These are phyloP conservation scores for Penicillium sp. DNA, from an alignment of 2,329 filamentous ascomycete genomes.

Conservation along the genomic window DNA sequence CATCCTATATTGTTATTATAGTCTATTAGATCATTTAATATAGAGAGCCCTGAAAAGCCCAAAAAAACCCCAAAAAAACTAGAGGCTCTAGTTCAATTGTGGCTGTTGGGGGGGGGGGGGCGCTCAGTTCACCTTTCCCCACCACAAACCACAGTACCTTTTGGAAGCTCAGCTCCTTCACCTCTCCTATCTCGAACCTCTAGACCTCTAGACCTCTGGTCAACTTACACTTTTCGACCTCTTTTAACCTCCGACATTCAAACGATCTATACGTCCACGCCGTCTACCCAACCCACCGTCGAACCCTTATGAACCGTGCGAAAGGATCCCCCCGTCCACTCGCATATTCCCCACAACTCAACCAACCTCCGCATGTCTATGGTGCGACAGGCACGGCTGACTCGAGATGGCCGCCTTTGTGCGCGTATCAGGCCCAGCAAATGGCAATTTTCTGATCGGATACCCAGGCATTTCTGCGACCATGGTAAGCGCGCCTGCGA, in stretches of 20 bases:
- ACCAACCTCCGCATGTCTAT: conserved; percentile 36
- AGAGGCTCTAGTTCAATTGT: neutral
- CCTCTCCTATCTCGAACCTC: neutral
- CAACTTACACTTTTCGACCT: neutral
- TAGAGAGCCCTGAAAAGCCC: neutral
- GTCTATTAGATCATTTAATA: no score
- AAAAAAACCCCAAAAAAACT: neutral
- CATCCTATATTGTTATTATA: neutral
- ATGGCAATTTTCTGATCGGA: conserved; percentile 93
- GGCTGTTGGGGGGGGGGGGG: neutral
- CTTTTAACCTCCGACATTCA: neutral
- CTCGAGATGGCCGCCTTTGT: conserved; percentile 73
- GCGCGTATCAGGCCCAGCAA: conserved; percentile 94
- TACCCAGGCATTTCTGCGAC: conserved; percentile 98
- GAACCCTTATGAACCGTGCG: conserved; percentile 30
- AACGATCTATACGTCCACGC: neutral
- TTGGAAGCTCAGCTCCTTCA: conserved; percentile 11
- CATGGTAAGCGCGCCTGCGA: conserved; percentile 65
- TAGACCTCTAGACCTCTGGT: neutral
- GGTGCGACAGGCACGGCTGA: conserved; percentile 41
- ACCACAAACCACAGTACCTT: conserved; percentile 5
- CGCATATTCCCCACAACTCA: conserved; percentile 29
- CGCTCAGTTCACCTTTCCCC: conserved; percentile 6
- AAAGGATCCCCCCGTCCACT: conserved; percentile 23
- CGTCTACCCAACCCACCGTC: neutral